phyloP scores from a whole-genome alignment of 768 basidiomycete species.

The Leccinum pellstonianum region DNA sequence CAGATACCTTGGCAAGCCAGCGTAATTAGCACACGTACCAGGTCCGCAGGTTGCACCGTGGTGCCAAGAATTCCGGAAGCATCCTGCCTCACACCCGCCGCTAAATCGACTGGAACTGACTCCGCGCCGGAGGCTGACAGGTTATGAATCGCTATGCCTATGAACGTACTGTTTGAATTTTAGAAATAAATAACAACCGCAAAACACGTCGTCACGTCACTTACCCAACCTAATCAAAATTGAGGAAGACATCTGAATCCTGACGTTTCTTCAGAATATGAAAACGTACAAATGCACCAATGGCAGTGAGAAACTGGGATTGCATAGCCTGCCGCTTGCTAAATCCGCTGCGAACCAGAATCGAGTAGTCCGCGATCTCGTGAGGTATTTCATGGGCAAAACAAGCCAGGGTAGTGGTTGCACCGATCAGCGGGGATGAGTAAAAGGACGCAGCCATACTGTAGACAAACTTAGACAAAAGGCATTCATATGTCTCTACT shows the following conservation, averaged over 20 bases:
- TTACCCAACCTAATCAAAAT: conserved; percentile 37
- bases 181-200: conserved; percentile 5
- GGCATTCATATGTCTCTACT: conserved; percentile 3
- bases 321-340: conserved; percentile 91
- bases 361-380: conserved; percentile 97
- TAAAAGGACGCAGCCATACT: conserved; percentile 98
- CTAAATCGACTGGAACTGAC: conserved; percentile 54
- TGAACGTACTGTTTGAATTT: conserved; percentile 61
- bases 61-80: conserved; percentile 82
- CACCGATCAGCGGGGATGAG: conserved; percentile 90
- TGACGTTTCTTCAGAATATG: conserved; percentile 6
- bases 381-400: conserved; percentile 96
- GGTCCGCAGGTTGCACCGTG: conserved; percentile 71
- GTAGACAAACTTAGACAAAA: conserved; percentile 5
- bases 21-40: conserved; percentile 52
- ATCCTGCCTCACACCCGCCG: conserved; percentile 72
- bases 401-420: conserved; percentile 92
- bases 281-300: conserved; percentile 78
- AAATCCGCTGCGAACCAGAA: conserved; percentile 85
- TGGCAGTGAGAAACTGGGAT: conserved; percentile 87
- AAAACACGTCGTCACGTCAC: conserved; percentile 10
- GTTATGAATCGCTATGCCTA: conserved; percentile 83
- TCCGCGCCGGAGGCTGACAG: conserved; percentile 53
- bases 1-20: conserved; percentile 14
- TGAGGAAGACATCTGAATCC: conserved; percentile 19